Evolutionary conservation across 2,329 filamentous ascomycete species (phyloP), one percentile per base, ranked within the genome.

Genomic region (Fusarium sp.): DNA sequence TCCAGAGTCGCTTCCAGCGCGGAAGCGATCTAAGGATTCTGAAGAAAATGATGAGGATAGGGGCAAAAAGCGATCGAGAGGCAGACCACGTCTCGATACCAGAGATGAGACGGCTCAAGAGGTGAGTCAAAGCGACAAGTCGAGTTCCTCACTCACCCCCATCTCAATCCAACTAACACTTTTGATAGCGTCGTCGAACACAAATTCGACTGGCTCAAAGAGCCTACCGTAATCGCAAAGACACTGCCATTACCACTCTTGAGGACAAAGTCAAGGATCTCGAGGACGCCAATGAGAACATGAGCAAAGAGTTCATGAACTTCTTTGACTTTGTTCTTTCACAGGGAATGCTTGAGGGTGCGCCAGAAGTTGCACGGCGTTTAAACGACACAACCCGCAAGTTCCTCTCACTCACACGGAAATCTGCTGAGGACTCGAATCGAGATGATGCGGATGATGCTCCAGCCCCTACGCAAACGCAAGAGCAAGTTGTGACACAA

Each of bases 121-220:
- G 82, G 92, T 93, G 80, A 86, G 91, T 57, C 20, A 21, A 46
- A n/a, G 23, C 23, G 31, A 33, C 18, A 26, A 35, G 23, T 12
- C 39, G 18, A 41, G 23, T n/a, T 18, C 15, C 21, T 16, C 24
- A 31, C 21, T 31, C 37, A 37, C 57, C 18, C 23, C 5, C n/a
- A 20, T 24, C 15, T 50, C 37, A 58, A 47, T 29, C n/a, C 15
- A 43, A 57, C 74, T 78, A 60, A 79, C 66, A 66, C 65, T 23
- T 44, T 63, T 47, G 28, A 39, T 39, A 92, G 92, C 91, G 93
- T 66, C 91, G 94, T 53, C 88, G 94, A 56, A 95, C 93, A 8
- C 94, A 97, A 77, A 96, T 97, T 68, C 90, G 94, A 24, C 86
- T 95, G 56, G 94, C 94, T 3, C 94, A 97, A 78, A 85, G 93